Conservation (phyloP, 2,329 filamentous ascomycete genomes). For the Neophaeococcomyces mojaviensis region DNA sequence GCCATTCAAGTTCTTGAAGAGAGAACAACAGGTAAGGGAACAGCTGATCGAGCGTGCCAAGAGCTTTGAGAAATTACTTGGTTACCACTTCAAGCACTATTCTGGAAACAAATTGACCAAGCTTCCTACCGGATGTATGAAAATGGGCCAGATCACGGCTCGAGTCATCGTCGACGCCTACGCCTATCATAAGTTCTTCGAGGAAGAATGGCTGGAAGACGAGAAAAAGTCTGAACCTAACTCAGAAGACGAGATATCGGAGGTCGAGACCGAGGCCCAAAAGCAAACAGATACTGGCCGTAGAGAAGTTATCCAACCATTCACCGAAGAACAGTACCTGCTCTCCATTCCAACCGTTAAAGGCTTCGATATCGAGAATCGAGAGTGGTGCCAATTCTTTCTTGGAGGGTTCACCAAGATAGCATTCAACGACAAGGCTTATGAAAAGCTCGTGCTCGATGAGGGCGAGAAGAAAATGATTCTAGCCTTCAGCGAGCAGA, state of each 20-base stretch:
- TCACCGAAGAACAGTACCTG: neutral
- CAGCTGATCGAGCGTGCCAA: constrained; percentile 40
- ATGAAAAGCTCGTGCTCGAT: constrained; percentile 42
- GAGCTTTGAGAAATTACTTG: constrained; percentile 40
- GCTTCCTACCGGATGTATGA: constrained; percentile 19
- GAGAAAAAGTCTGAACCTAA: constrained; percentile 9
- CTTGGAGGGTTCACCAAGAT: neutral
- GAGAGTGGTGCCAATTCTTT: neutral
- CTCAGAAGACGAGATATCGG: constrained; percentile 18
- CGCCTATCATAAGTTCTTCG: constrained; percentile 42
- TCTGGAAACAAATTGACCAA: constrained; percentile 23
- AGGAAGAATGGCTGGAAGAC: neutral
- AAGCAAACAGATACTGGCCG: neutral
- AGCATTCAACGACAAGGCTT: constrained; percentile 38
- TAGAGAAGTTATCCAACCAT: too few species aligned
- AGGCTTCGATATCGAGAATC: neutral
- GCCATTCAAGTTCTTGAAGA: neutral
- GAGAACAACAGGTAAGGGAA: constrained; percentile 6
- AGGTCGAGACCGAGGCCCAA: neutral
- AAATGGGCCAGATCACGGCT: constrained; percentile 32
- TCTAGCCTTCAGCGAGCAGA: constrained; percentile 40
- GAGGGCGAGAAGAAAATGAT: constrained; percentile 41
- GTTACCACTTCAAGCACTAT: constrained; percentile 46
- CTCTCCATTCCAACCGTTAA: neutral
- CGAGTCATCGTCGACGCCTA: constrained; percentile 47